These are phyloP conservation scores for Fraxinus dipetala DNA, from an alignment of 305 asterid genomes.

Conservation along the genomic window DNA sequence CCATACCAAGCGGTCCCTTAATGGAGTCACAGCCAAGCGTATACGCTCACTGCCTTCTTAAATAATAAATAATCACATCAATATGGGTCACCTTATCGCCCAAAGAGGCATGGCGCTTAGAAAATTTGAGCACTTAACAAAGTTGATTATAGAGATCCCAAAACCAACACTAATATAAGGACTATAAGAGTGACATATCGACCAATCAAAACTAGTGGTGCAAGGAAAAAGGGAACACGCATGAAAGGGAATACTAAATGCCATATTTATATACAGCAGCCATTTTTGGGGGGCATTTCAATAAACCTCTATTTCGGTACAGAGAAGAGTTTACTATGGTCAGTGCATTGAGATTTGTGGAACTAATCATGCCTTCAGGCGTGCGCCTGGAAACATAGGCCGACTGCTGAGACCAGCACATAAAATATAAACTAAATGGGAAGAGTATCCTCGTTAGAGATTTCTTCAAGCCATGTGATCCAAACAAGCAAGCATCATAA, in stretches of 20 bases:
- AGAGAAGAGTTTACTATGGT: too few relatives aligned
- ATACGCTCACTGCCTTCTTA: too few relatives aligned
- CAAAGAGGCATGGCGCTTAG: background rate
- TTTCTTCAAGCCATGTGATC: conserved; percentile 27
- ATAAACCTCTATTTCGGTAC: background rate
- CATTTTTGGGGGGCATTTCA: background rate
- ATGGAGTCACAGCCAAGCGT: background rate
- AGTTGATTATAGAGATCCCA: background rate
- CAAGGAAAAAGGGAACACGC: background rate
- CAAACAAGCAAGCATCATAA: conserved; percentile 30
- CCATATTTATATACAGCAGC: conserved; percentile 7
- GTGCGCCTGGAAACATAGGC: background rate
- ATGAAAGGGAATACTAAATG: background rate
- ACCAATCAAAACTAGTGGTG: background rate
- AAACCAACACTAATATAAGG: background rate
- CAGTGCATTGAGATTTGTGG: background rate
- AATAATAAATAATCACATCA: background rate
- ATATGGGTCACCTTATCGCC: background rate
- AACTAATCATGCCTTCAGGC: background rate
- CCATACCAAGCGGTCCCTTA: background rate
- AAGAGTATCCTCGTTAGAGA: conserved; percentile 19
- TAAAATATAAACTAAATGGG: conserved; percentile 14
- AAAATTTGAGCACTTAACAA: background rate
- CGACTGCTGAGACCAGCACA: background rate
- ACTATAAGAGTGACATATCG: background rate